Conservation (phyloP, 805 yeast genomes). For the Saccharomycopsis lassenensis region DNA sequence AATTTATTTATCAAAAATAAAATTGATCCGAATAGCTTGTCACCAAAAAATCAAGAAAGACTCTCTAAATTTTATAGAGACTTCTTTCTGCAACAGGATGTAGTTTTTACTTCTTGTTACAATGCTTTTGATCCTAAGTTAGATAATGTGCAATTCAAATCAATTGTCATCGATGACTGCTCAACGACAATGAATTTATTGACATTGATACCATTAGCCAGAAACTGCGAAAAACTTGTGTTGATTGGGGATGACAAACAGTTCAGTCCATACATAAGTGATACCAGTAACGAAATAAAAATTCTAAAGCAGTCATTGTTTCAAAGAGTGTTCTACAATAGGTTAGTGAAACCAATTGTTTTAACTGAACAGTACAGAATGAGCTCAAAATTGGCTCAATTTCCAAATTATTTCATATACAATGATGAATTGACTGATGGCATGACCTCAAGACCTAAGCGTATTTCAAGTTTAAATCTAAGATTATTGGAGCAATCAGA, state of each 20-base stretch:
- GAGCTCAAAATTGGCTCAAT: conserved; percentile 48
- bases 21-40: conserved; percentile 1
- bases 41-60: conserved; percentile 10
- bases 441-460: conserved; percentile 18
- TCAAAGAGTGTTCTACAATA: conserved; percentile 38
- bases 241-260: conserved; percentile 52
- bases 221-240: conserved; percentile 16
- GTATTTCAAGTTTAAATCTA: background rate
- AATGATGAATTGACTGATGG: conserved; percentile 53
- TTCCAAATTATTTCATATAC: conserved; percentile 49
- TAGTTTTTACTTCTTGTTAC: conserved; percentile 17
- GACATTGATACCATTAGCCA: conserved; percentile 15
- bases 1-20: conserved; percentile 16
- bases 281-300: conserved; percentile 25
- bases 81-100: conserved; percentile 17
- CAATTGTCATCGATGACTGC: conserved; percentile 15
- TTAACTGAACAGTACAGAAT: conserved; percentile 54
- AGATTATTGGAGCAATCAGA: background rate
- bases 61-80: conserved; percentile 15
- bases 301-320: conserved; percentile 41
- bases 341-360: conserved; percentile 46
- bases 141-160: conserved; percentile 14
- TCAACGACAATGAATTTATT: conserved; percentile 15
- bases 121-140: conserved; percentile 16
- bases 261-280: conserved; percentile 43